A percentile compares a stretch with the other conserved stretches of the same genome.
Conservation (phyloP, 495 filamentous ascomycete species). For the Aspergillus bertholletiae region DNA sequence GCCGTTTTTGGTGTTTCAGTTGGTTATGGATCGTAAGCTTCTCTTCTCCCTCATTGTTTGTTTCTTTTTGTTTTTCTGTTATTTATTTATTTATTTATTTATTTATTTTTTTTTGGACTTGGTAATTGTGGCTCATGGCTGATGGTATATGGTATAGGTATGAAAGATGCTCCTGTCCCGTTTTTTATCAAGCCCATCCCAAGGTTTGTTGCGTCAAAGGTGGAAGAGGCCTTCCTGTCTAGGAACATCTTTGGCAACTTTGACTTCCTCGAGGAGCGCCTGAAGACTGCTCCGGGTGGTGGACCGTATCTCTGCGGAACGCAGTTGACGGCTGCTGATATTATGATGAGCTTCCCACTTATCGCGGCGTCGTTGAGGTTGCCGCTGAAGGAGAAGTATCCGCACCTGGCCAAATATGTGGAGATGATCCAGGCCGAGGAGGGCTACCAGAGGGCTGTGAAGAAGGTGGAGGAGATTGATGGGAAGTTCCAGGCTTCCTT, state of each 20-base stretch:
- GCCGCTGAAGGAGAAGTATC: conserved; percentile 53
- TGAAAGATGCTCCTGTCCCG: conserved; percentile 64
- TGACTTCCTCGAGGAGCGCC: conserved; percentile 67
- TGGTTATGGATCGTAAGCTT: conserved; percentile 56
- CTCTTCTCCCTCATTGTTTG: not conserved
- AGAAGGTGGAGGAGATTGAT: conserved; percentile 60
- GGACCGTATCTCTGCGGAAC: conserved; percentile 70
- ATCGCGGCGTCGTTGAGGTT: conserved; percentile 45
- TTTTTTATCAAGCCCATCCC: conserved; percentile 87
- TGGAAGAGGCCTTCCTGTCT: conserved; percentile 57
- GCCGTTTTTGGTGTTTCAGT: conserved; percentile 57
- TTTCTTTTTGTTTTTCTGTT: too few relatives aligned
- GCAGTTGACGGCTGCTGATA: conserved; percentile 73
- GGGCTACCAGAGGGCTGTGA: conserved; percentile 57
- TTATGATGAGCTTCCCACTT: conserved; percentile 74
- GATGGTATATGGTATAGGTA: conserved; percentile 29
- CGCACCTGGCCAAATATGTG: conserved; percentile 60
- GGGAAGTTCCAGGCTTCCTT: conserved; percentile 48
- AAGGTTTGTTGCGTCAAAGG: conserved; percentile 54
- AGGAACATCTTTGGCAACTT: conserved; percentile 65
- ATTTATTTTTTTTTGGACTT: not conserved
- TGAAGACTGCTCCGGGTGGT: conserved; percentile 58
- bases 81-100: not conserved
- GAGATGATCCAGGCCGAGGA: conserved; percentile 56
- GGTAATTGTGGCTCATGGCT: not conserved